phyloP scores from a whole-genome alignment of 352 stramenopile species.

The Phytophthora fragariaefolia region DNA sequence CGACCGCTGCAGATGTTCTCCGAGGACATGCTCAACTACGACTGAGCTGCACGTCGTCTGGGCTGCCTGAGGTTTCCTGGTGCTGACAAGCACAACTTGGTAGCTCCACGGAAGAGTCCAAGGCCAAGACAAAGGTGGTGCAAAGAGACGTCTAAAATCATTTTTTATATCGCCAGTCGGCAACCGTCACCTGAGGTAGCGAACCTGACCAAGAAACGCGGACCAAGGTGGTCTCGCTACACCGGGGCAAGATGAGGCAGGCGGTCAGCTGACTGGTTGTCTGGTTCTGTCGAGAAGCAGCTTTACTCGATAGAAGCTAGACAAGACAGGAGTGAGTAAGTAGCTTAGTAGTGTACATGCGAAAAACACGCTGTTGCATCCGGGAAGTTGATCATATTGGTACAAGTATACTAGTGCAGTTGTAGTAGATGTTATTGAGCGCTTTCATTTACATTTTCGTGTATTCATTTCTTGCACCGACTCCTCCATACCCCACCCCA shows the following conservation, averaged over 20 bases:
- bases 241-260: slow-evolving; percentile 14
- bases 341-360: slow-evolving; percentile 29
- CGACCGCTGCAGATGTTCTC: slow-evolving; percentile 64
- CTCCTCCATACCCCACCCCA: too few species aligned
- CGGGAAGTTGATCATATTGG: slow-evolving; percentile 14
- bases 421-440: slow-evolving; percentile 29
- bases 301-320: slow-evolving; percentile 20
- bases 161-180: slow-evolving; percentile 35
- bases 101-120: background rate
- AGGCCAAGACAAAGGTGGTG: slow-evolving; percentile 6
- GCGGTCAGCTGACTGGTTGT: slow-evolving; percentile 3
- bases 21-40: slow-evolving; percentile 64
- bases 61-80: slow-evolving; percentile 6
- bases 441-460: background rate
- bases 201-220: slow-evolving; percentile 15
- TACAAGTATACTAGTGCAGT: slow-evolving; percentile 30
- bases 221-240: slow-evolving; percentile 10
- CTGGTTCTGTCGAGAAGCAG: slow-evolving; percentile 8
- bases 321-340: slow-evolving; percentile 32
- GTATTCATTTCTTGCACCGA: background rate
- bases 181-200: slow-evolving; percentile 13
- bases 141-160: slow-evolving; percentile 33
- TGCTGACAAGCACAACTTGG: background rate
- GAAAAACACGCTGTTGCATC: slow-evolving; percentile 26
- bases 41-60: slow-evolving; percentile 37